Evolutionary conservation across 1,139 yeast genomes (phyloP), one percentile per base, ranked within the genome.

Genomic region (Saccharomyces pastorianus): DNA sequence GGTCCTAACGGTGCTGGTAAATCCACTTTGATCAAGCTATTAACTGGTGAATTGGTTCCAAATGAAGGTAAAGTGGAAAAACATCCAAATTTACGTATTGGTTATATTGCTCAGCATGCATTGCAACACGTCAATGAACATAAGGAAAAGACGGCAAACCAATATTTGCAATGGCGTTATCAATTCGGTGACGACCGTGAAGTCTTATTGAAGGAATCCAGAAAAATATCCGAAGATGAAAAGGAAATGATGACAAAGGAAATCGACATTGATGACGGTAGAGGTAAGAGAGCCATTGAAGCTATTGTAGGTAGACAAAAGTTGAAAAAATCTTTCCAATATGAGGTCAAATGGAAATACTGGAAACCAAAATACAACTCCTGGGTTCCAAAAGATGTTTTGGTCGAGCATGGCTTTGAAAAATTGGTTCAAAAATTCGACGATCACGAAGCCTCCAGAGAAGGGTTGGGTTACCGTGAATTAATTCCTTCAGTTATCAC

Each of bases 1-100:
- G 99, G 99, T 55, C 98, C 99, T 60, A 93, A 93, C 71, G 99
- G 99, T 79, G 99, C 99, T 55, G 99, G 99, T 76, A 93, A 93
- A 72, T 89, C 97, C 6, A 93, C 99, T 20, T 79, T 93, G 67
- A 93, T 93, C 73, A 93, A 93, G 73, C 77, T 91, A 53, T 79
- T 93, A 64, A 93, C 98, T 11, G 99, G 88, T 59, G 99, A 93
- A 73, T 77, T 89, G 58, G 80, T 88, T 53, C 97, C 99, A 29
- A 79, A 82, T 61, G 80, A 75, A 60, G 99, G 99, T 66, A 84
- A 82, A 60, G 97, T 93, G 56, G 98, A 93, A 75, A 93, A 93
- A 74, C 99, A 93, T 75, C 98, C 98, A 60, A 93, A 93, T 73
- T 80, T 93, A 75, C 91, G 99, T 79, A 89, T 93, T 67, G 99